Base-by-base conservation (phyloP, 257 asterid genomes). In the Eucommia ulmoides region DNA sequence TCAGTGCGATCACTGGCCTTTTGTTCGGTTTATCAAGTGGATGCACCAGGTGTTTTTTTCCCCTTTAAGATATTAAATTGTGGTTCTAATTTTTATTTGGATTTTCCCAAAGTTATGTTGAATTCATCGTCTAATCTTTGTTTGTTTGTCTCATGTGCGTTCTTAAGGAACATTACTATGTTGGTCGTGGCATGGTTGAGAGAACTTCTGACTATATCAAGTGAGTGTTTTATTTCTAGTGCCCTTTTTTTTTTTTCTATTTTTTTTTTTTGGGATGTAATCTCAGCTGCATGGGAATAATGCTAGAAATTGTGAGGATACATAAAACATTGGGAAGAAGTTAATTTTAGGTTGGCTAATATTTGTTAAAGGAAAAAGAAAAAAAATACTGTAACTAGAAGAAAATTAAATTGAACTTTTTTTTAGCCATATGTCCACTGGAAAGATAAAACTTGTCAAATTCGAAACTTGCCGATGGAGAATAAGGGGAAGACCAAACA, bases 121-220 rank as follows among this genome's bases (percentile, higher is more conserved):
- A 11, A 51, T 58, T 29, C 47, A 49, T 54, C 55, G 19, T 33
- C 52, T 2, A 38, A 38, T 64, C 8, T 22, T 16, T 3, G 23
- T 17, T 4, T 46, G 54, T n/a, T 33, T 62, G 21, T 71, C 50
- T 55, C 52, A 24, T 63, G 65, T 60, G 56, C 53, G 67, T 42
- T 58, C 15, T n/a, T 16, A 3, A 91, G 96, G 96, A 91, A 66
- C 96, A 91, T 61, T 83, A 85, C 75, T 91, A 80, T 70, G 94
- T 86, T 48, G 98, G 98, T 47, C 87, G 95, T 29, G 98, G 96
- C 76, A 80, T 91, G 98, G 85, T 80, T 45, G 98, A 91, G 75
- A 65, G 82, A 60, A 82, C 95, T 52, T 78, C 93, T 20, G 96
- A 83, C 74, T 83, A 76, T 75, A 62, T 81, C 50, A 91, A 82